Base-by-base conservation (phyloP, 1,139 yeast species). In the Pichia terricola region DNA sequence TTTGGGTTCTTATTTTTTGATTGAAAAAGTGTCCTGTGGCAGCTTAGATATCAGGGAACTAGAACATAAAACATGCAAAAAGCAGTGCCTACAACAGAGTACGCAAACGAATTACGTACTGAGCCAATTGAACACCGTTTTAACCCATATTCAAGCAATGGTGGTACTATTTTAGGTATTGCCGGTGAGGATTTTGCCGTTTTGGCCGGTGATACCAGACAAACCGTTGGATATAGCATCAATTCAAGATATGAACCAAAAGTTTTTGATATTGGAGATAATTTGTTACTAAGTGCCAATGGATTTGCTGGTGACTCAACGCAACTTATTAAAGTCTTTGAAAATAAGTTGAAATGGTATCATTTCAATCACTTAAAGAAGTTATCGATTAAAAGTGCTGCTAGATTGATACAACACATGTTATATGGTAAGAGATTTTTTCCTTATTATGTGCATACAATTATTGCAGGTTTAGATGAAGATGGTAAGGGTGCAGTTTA, bases 111-210 rank as follows among this genome's bases (percentile, higher is more conserved):
- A 44, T 48, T 53, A 28, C 54, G 54, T 26, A 52, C 47, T 10
- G 53, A 53, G 30, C 95, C 96, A 49, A 86, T 87, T 63, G 95
- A 89, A 66, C 96, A 89, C 65, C 74, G 85, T 61, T 91, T 91
- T 72, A 89, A 91, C 60, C 98, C 98, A 44, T 91, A 91, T 68
- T 73, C 94, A 42, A 96, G 91, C 64, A 88, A 89, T 59, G 99
- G 99, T 55, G 99, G 99, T 57, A 89, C 97, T 6, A 91, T 89
- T 46, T 70, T 91, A 53, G 99, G 97, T 48, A 91, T 91, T 65
- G 96, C 98, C 3, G 98, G 99, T 40, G 86, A 86, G 61, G 97
- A 91, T 65, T 91, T 88, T 60, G 96, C 96, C 31, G 94, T 91
- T 36, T 73, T 91, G 50, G 98, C 99, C 1, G 97, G 98, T 41